phyloP scores from a whole-genome alignment of 2,329 filamentous ascomycete genomes.

The Pestalotiopsis sp. region DNA sequence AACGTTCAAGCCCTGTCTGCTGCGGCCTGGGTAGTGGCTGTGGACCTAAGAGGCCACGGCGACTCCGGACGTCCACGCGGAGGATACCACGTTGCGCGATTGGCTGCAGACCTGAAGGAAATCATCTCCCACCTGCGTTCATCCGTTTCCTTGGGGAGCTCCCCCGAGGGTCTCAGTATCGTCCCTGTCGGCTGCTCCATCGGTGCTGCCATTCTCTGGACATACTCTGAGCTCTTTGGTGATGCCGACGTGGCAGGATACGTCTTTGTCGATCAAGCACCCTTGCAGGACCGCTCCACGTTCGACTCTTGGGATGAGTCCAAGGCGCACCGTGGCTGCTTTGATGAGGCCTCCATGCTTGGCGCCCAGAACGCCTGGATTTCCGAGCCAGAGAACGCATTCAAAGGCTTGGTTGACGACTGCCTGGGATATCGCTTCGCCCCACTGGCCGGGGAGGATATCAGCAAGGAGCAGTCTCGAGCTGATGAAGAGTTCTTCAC shows the following conservation, averaged over 20 bases:
- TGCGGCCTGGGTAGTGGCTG: constrained; percentile 38
- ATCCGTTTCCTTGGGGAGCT: neutral
- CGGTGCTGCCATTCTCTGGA: constrained; percentile 43
- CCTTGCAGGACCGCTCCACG: constrained; percentile 38
- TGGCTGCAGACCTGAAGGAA: constrained; percentile 38
- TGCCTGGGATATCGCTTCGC: constrained; percentile 38
- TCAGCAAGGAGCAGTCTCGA: constrained; percentile 24
- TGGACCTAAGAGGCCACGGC: constrained; percentile 43
- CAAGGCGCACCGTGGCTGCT: constrained; percentile 37
- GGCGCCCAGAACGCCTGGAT: constrained; percentile 52
- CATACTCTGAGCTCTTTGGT: constrained; percentile 41
- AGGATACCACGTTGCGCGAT: constrained; percentile 42
- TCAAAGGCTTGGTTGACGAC: constrained; percentile 32
- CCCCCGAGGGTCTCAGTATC: constrained; percentile 19
- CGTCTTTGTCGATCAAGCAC: constrained; percentile 43
- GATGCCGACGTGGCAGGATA: constrained; percentile 33
- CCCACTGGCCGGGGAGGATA: constrained; percentile 24
- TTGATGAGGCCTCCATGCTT: constrained; percentile 38
- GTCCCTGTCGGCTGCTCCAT: constrained; percentile 42
- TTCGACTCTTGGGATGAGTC: constrained; percentile 34
- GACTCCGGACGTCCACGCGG: constrained; percentile 31
- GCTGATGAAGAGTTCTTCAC: constrained; percentile 39
- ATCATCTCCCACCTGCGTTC: constrained; percentile 31
- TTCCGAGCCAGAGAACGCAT: constrained; percentile 39
- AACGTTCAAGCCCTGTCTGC: constrained; percentile 32